These are phyloP conservation scores for Microstegium vimineum DNA, from an alignment of 176 grass and related monocot genomes.

Conservation along the genomic window DNA sequence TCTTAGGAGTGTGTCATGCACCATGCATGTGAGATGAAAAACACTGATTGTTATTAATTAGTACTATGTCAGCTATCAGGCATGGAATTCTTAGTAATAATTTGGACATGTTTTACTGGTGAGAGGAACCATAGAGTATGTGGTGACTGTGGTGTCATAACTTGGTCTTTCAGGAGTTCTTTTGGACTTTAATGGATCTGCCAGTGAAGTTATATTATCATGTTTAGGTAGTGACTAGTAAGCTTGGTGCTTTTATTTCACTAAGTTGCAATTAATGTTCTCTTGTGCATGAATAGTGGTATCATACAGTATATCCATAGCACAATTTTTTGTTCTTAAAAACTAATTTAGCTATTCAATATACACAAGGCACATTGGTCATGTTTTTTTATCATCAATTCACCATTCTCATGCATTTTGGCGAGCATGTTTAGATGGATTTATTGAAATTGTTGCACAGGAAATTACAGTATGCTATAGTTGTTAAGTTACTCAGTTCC, in stretches of 20 bases:
- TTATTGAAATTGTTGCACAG: neutral
- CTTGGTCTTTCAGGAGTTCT: neutral
- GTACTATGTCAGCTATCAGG: neutral
- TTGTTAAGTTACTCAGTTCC: neutral
- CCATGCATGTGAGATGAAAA: neutral
- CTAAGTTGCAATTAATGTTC: neutral
- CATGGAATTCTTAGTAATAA: neutral
- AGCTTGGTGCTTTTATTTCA: neutral
- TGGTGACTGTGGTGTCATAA: neutral
- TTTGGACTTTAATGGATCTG: neutral
- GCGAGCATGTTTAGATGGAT: neutral
- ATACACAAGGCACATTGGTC: neutral
- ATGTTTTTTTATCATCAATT: neutral
- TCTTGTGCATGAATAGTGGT: too few species aligned
- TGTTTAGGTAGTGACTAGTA: neutral
- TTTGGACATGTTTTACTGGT: neutral
- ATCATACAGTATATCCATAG: neutral
- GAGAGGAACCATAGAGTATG: neutral
- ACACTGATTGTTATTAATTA: neutral
- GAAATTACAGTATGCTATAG: neutral
- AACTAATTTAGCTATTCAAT: neutral
- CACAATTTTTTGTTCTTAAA: neutral
- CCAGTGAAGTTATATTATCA: neutral
- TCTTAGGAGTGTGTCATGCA: neutral
- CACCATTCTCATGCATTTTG: neutral